Conservation (phyloP, 129 eudicot species). For the Flaveria robusta region DNA sequence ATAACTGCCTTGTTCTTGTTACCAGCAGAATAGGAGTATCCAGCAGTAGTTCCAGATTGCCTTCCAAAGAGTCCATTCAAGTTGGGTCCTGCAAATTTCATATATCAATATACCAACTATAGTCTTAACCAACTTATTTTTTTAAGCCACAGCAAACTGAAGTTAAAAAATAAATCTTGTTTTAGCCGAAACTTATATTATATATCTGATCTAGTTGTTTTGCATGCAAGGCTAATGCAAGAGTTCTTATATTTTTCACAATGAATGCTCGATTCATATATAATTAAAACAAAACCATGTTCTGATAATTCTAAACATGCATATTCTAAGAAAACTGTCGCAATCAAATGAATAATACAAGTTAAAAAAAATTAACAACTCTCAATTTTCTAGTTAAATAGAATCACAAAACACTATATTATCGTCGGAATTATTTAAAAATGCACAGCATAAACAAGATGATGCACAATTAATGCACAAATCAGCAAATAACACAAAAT, state of each 20-base stretch:
- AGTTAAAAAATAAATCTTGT: background rate
- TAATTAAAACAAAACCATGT: background rate
- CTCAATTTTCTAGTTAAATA: too few species aligned
- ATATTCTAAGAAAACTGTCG: too few species aligned
- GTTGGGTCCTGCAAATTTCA: slow-evolving; percentile 62
- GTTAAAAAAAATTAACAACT: too few species aligned
- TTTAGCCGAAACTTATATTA: background rate
- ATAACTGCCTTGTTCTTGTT: slow-evolving; percentile 84
- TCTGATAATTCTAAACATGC: background rate
- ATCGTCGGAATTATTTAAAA: too few species aligned
- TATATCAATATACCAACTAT: background rate
- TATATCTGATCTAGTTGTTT: background rate
- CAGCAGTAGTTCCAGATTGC: slow-evolving; percentile 87
- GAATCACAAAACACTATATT: too few species aligned
- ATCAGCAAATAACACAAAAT: too few species aligned
- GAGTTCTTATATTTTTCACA: background rate
- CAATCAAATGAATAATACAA: too few species aligned
- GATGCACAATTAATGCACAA: too few species aligned
- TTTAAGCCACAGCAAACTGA: background rate
- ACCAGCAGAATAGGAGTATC: slow-evolving; percentile 88
- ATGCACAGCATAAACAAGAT: too few species aligned
- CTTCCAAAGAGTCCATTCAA: slow-evolving; percentile 85
- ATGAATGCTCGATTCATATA: background rate
- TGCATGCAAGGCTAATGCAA: background rate
- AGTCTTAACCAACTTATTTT: background rate